These are phyloP conservation scores for Bacterosira constricta DNA, from an alignment of 108 stramenopile species.

Conservation along the genomic window DNA sequence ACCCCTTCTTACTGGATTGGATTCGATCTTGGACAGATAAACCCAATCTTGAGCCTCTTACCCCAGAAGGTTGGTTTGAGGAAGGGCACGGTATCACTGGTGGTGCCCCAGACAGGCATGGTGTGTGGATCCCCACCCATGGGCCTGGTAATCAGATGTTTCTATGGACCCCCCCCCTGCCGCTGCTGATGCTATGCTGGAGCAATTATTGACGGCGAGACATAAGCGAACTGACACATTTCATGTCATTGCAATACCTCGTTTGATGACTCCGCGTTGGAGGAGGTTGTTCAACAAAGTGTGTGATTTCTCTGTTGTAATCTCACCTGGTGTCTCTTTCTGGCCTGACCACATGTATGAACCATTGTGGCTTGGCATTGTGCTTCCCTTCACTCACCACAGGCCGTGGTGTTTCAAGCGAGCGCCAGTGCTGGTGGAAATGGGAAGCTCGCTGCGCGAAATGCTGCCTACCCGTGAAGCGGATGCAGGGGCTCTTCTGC, in stretches of 20 bases:
- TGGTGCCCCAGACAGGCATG: conserved; percentile 6
- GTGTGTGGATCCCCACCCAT: conserved; percentile 27
- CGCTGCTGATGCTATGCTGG: conserved; percentile 26
- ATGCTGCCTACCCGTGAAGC: conserved; percentile 6
- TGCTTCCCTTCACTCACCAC: conserved; percentile 19
- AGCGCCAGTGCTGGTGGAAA: conserved; percentile 22
- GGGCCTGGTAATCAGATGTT: background rate
- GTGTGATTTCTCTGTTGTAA: conserved; percentile 17
- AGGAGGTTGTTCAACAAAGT: conserved; percentile 21
- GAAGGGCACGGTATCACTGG: conserved; percentile 30
- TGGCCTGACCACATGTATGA: conserved; percentile 47
- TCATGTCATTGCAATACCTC: conserved; percentile 11
- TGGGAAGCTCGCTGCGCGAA: conserved; percentile 21
- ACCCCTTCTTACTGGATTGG: conserved; percentile 3
- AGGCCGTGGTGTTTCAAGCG: conserved; percentile 30
- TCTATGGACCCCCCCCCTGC: conserved; percentile 39
- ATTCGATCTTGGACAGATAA: conserved; percentile 7
- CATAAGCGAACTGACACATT: conserved; percentile 30
- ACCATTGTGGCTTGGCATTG: conserved; percentile 32
- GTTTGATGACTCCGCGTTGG: conserved; percentile 29
- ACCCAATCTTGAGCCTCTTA: background rate
- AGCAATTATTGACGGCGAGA: conserved; percentile 32
- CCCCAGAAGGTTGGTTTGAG: conserved; percentile 34
- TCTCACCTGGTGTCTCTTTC: background rate
- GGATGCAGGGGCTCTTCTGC: conserved; percentile 41